Evolutionary conservation across 108 stramenopile genomes (phyloP), one percentile per base, ranked within the genome.

Genomic region (Phaeodactylum tricornutum): DNA sequence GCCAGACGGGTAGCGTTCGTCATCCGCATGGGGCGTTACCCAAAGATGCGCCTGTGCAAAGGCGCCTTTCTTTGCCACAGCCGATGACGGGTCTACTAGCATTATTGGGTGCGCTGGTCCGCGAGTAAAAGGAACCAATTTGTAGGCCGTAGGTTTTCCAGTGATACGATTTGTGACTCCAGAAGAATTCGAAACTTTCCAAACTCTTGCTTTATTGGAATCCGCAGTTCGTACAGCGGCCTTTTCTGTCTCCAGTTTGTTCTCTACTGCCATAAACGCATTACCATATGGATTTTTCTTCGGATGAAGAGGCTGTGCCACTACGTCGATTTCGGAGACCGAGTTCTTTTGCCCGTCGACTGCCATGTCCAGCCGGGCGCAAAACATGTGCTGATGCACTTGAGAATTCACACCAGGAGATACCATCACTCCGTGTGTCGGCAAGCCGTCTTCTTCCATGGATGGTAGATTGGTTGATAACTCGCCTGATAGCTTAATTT

Each of bases 331-430:
- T 43, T 82, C 80, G 28, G 48, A 52, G 3, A 82, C 74, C 1
- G 68, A 68, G 47, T 80, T 80, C 31, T 52, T 54, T 25, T 51
- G 36, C 9, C 65, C 69, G 39, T 75, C 80, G 14, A 82, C 74
- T 4, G 76, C 66, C 76, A 82, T 77, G 63, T 82, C 80, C 3
- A 82, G 43, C 5, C 74, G 67, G 15, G 67, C 76, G 40, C 76
- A 77, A 45, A 82, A 82, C 76, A 78, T 78, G 67, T 82, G 80
- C 41, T 82, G 75, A 54, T 78, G 81, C 16, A 74, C 51, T 50
- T 82, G 81, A 9, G 81, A 59, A 42, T 82, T 82, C 26, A 82
- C 81, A n/a, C 70, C 66, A 4, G 80, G 80, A 3, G 67, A 64
- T 15, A 73, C 71, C 39, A 81, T 35, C 0, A 61, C 58, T 23